Percentiles rank a stretch among this genome's conserved stretches.
phyloP scores from a whole-genome alignment of 345 rosid species.

The Gossypium turneri region DNA sequence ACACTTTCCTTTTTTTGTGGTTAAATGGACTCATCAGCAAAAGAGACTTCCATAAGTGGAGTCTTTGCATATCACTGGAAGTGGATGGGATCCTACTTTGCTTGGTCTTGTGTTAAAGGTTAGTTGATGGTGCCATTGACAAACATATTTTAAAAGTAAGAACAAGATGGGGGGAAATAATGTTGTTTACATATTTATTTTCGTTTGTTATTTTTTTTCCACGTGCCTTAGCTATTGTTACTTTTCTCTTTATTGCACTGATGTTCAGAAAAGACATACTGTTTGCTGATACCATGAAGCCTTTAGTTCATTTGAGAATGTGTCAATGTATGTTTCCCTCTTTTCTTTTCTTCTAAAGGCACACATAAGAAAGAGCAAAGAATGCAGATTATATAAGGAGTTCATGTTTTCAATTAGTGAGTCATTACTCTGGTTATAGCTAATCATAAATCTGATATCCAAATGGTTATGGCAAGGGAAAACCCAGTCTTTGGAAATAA shows the following conservation, averaged over 20 bases:
- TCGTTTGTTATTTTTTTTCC: neutral
- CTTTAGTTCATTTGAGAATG: neutral
- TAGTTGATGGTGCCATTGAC: neutral
- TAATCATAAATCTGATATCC: neutral
- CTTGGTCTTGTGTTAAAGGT: neutral
- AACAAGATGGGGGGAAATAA: neutral
- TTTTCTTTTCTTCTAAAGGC: neutral
- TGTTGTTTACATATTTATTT: neutral
- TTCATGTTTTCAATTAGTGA: neutral
- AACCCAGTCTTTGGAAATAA: neutral
- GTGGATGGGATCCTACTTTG: neutral
- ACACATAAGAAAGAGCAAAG: neutral
- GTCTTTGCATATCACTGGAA: neutral
- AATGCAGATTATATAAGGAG: neutral
- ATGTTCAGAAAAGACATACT: neutral
- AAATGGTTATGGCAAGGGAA: neutral
- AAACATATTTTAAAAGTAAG: neutral
- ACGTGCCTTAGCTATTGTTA: neutral
- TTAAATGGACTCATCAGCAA: slow-evolving; percentile 1
- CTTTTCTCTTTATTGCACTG: neutral
- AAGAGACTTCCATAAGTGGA: neutral
- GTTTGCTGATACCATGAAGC: neutral
- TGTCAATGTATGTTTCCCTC: neutral
- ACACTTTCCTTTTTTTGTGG: neutral
- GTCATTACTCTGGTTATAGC: neutral